Base-by-base conservation (phyloP, 148 eudicot species). In the Selenicereus undatus region DNA sequence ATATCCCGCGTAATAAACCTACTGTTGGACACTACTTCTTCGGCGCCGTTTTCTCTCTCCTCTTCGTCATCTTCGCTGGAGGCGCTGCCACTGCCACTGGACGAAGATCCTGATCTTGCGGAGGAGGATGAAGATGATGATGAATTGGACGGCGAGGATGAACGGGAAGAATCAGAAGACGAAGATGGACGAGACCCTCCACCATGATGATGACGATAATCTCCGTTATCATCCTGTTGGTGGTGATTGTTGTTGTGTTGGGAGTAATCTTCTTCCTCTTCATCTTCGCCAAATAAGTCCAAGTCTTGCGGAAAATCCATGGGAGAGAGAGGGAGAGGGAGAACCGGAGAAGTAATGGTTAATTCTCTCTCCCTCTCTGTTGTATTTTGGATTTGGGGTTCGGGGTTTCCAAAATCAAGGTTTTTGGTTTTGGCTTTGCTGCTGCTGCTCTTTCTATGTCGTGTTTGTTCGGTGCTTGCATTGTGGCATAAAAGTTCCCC, bases 231-330 rank as follows among this genome's bases (percentile, higher is more conserved):
- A 16, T 74, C 78, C 16, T 48, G 21, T 77, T 78, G 72, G n/a
- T 78, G 79, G 22, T 82, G 76, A n/a, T 89, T 75, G n/a, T 60
- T 21, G 32, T 65, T 17, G 21, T 68, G 48, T 0, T 80, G 79
- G 20, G 75, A 22, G 74, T 80, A 21, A 0, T 77, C n/a, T 70
- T 91, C 92, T 48, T 78, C 86, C 9, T 90, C 90, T 58, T 85
- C 85, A 10, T 84, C 86, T 48, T 89, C 96, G 9, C 97, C 98
- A 81, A 92, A 93, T 54, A 92, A 84, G 80, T 93, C 91, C 68
- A 91, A 76, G 74, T 90, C 92, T 78, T 86, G 88, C 14, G 94
- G 86, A 26, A 88, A 86, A 76, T 94, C 97, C 98, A 94, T 94
- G 26, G 51, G 39, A 20, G 70, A n/a, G 24, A 9, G 48, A 64